Conservation (phyloP, 1,139 yeast species). For the Eremothecium gossypii region DNA sequence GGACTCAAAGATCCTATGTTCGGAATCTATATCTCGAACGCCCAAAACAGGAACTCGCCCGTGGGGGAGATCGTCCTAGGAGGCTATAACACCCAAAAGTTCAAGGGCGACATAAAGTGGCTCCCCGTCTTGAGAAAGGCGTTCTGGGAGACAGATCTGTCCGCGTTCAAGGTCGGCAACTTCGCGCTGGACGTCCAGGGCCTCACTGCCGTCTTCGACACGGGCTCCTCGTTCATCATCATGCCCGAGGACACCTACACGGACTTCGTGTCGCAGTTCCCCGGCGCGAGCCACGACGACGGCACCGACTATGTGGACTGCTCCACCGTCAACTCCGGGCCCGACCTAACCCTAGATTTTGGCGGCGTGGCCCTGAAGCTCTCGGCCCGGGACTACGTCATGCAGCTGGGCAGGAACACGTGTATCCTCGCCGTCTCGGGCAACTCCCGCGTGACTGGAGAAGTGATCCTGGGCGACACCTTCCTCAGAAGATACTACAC, state of each 20-base stretch:
- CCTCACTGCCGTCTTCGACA: slow-evolving; percentile 96
- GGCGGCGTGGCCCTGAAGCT: slow-evolving; percentile 87
- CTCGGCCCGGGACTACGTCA: slow-evolving; percentile 78
- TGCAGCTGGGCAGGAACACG: slow-evolving; percentile 87
- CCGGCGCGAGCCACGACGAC: slow-evolving; percentile 93
- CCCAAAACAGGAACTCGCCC: slow-evolving; percentile 35
- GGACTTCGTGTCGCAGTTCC: slow-evolving; percentile 60
- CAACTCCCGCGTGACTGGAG: slow-evolving; percentile 86
- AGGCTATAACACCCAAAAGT: slow-evolving; percentile 72
- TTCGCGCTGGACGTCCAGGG: slow-evolving; percentile 74
- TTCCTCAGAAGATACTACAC: slow-evolving; percentile 93
- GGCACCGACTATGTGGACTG: slow-evolving; percentile 95
- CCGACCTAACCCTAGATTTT: slow-evolving; percentile 83
- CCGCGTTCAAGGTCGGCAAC: slow-evolving; percentile 82
- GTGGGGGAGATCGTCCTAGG: slow-evolving; percentile 86
- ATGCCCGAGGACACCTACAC: slow-evolving; percentile 91
- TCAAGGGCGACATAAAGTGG: slow-evolving; percentile 78
- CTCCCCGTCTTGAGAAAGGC: slow-evolving; percentile 98
- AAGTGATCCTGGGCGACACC: slow-evolving; percentile 94
- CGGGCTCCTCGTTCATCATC: slow-evolving; percentile 94
- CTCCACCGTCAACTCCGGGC: slow-evolving; percentile 68
- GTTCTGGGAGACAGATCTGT: slow-evolving; percentile 95
- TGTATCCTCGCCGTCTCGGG: slow-evolving; percentile 87
- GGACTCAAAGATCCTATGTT: slow-evolving; percentile 76
- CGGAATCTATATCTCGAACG: slow-evolving; percentile 57